Evolutionary conservation across 202 grass and related monocot genomes (phyloP).

Genomic region (Setaria viridis): DNA sequence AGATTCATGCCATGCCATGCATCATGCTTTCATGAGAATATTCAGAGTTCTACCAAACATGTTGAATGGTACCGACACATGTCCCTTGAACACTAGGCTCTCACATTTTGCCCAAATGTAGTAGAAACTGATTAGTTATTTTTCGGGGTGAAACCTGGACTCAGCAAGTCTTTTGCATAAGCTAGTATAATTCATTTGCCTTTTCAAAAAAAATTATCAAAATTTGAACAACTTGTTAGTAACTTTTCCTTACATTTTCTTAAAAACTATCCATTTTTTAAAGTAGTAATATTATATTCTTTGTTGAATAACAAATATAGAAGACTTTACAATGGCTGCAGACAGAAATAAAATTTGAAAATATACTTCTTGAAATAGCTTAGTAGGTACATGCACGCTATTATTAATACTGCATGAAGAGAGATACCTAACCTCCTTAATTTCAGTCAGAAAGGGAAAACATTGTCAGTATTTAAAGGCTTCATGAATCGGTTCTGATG

Average conservation of each 20-base stretch:
- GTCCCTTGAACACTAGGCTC: background rate
- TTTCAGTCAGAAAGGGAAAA: background rate
- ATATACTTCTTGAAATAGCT: too few species aligned
- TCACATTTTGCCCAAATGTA: background rate
- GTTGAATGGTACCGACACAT: background rate
- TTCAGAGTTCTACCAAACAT: background rate
- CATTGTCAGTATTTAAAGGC: background rate
- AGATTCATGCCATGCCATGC: background rate
- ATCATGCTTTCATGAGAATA: constrained; percentile 4
- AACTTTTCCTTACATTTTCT: background rate
- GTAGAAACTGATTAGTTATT: background rate
- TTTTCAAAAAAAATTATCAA: background rate
- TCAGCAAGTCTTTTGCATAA: background rate
- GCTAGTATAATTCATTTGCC: background rate
- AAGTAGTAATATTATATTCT: background rate
- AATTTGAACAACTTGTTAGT: background rate
- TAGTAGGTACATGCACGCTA: too few species aligned
- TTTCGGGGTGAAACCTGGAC: background rate
- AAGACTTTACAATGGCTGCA: too few species aligned
- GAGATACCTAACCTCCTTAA: background rate
- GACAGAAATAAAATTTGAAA: too few species aligned
- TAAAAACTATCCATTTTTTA: background rate
- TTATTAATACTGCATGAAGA: too few species aligned
- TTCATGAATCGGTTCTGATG: background rate
- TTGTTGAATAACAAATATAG: background rate